Percentiles rank a stretch among this genome's conserved stretches.
phyloP scores from a whole-genome alignment of 441 rosid species.

The Arabidopsis lyrata region DNA sequence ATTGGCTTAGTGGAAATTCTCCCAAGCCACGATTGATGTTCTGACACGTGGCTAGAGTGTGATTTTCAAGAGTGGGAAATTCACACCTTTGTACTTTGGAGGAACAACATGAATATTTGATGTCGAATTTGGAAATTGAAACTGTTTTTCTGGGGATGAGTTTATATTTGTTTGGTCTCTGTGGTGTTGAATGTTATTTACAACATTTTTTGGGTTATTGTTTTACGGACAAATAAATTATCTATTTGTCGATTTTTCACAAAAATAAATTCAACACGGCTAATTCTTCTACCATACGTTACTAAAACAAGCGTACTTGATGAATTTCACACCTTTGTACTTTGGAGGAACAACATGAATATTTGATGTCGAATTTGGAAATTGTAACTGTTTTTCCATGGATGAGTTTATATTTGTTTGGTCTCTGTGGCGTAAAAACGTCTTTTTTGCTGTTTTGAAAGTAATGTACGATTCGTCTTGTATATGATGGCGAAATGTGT shows the following conservation, averaged over 20 bases:
- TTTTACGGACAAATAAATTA: too few relatives aligned
- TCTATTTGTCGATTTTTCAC: too few relatives aligned
- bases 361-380: too few relatives aligned
- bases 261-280: not conserved
- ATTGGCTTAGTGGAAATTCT: slow-evolving; percentile 6
- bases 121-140: not conserved
- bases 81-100: not conserved
- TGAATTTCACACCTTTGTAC: too few relatives aligned
- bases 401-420: too few relatives aligned
- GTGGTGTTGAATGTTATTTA: too few relatives aligned
- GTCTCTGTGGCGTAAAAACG: not conserved
- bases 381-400: too few relatives aligned
- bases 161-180: too few relatives aligned
- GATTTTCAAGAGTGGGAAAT: not conserved
- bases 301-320: not conserved
- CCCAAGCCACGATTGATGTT: not conserved
- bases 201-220: too few relatives aligned
- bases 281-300: not conserved
- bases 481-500: too few relatives aligned
- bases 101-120: slow-evolving; percentile 20
- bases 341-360: too few relatives aligned
- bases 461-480: not conserved
- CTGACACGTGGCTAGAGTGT: slow-evolving; percentile 17
- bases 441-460: not conserved
- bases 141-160: not conserved